phyloP scores from a whole-genome alignment of 129 eudicot genomes.

The Smallanthus sonchifolius region DNA sequence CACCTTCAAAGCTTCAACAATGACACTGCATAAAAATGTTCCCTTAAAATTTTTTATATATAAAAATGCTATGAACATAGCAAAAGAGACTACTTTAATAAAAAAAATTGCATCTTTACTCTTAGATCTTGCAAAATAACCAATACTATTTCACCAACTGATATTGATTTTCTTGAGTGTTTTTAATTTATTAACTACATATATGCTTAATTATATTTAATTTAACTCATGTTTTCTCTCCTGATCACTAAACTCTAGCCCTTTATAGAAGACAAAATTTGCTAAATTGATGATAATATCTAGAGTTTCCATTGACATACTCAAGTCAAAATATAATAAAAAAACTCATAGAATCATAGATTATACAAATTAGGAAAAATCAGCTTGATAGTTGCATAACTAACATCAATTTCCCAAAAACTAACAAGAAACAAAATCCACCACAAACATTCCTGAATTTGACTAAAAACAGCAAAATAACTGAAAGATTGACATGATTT shows the following conservation, averaged over 20 bases:
- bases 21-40: constrained; percentile 67
- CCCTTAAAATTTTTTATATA: not conserved
- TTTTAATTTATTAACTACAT: not conserved
- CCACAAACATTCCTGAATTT: constrained; percentile 15
- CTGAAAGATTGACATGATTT: constrained; percentile 1
- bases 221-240: constrained; percentile 1
- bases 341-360: not conserved
- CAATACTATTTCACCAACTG: constrained; percentile 11
- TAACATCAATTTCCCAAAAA: constrained; percentile 19
- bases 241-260: constrained; percentile 12
- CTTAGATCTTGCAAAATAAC: constrained; percentile 4
- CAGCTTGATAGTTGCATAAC: constrained; percentile 14
- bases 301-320: constrained; percentile 10
- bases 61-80: not conserved
- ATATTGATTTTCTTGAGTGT: not conserved
- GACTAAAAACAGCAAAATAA: constrained; percentile 1
- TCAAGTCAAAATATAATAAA: not conserved
- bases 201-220: not conserved
- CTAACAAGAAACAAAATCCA: constrained; percentile 16
- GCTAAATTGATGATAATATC: constrained; percentile 1
- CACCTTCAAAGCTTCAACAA: constrained; percentile 97
- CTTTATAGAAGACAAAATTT: not conserved
- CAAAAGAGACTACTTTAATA: constrained; percentile 1
- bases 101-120: constrained; percentile 10
- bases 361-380: not conserved